Evolutionary conservation across 805 yeast species (phyloP).

Genomic region (Kurtzmaniella cleridarum): DNA sequence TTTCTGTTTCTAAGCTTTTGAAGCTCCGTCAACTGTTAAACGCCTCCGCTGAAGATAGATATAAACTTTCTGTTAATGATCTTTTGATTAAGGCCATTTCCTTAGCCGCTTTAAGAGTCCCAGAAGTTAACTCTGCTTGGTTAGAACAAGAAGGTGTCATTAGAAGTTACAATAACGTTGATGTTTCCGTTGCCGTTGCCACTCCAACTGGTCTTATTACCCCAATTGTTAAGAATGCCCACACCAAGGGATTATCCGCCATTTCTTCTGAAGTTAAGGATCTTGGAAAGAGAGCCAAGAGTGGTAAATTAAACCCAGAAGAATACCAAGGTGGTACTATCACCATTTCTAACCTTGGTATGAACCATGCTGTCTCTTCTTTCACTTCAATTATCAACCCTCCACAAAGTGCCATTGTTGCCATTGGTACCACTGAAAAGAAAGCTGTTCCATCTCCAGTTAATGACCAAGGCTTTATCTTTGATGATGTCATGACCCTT

Average conservation of each 20-base stretch:
- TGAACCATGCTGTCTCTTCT: constrained; percentile 88
- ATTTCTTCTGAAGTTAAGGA: constrained; percentile 86
- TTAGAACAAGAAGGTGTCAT: constrained; percentile 82
- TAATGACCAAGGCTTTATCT: constrained; percentile 85
- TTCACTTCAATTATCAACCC: constrained; percentile 98
- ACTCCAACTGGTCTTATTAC: constrained; percentile 97
- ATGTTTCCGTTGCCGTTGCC: constrained; percentile 97
- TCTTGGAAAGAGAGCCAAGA: constrained; percentile 93
- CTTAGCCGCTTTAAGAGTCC: constrained; percentile 82
- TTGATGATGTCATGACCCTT: constrained; percentile 84
- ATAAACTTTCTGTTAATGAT: constrained; percentile 91
- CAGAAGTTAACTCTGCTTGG: constrained; percentile 93
- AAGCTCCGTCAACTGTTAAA: constrained; percentile 90
- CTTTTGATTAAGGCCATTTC: constrained; percentile 92
- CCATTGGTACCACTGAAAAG: constrained; percentile 89
- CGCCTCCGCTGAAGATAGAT: constrained; percentile 76
- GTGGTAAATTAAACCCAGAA: constrained; percentile 86
- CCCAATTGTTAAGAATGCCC: constrained; percentile 88
- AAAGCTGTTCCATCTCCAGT: constrained; percentile 90
- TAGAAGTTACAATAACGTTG: constrained; percentile 87
- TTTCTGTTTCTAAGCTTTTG: constrained; percentile 83
- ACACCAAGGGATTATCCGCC: constrained; percentile 75
- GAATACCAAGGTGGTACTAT: constrained; percentile 99
- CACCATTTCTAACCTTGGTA: constrained; percentile 97
- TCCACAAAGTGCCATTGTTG: constrained; percentile 92